Conservation (phyloP, 1,284 basidiomycete species). For the Sporisorium sorghi region DNA sequence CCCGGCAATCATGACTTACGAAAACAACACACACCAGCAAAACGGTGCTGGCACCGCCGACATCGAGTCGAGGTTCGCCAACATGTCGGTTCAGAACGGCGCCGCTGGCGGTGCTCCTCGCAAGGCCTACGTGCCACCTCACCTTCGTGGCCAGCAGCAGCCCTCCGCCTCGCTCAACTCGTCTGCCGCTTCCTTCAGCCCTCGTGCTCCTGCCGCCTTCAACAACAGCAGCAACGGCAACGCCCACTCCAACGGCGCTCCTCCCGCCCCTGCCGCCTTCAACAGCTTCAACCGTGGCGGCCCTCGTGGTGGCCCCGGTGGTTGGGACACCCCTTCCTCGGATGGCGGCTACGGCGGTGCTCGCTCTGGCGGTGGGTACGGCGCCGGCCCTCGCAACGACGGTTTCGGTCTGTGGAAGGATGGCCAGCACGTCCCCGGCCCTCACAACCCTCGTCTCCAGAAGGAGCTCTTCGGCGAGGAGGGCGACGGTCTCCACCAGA, state of each 20-base stretch:
- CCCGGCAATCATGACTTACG: constrained; percentile 57
- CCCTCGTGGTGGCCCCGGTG: constrained; percentile 54
- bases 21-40: constrained; percentile 58
- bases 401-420: constrained; percentile 85
- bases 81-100: constrained; percentile 58
- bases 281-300: constrained; percentile 55
- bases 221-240: constrained; percentile 40
- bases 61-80: constrained; percentile 81
- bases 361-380: constrained; percentile 47
- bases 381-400: constrained; percentile 65
- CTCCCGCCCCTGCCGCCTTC: constrained; percentile 57
- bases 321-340: constrained; percentile 45
- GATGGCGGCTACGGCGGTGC: constrained; percentile 53
- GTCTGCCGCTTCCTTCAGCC: constrained; percentile 44
- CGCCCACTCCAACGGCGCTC: constrained; percentile 27
- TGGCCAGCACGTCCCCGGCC: constrained; percentile 84
- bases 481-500: constrained; percentile 78
- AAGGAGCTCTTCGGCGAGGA: constrained; percentile 95
- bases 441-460: constrained; percentile 86
- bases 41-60: constrained; percentile 73
- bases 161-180: constrained; percentile 63
- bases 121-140: constrained; percentile 92
- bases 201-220: constrained; percentile 55
- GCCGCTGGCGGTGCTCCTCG: constrained; percentile 72
- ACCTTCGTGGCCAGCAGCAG: constrained; percentile 76